These are phyloP conservation scores for Calocera cornea DNA, from an alignment of 768 basidiomycete genomes.

Conservation along the genomic window DNA sequence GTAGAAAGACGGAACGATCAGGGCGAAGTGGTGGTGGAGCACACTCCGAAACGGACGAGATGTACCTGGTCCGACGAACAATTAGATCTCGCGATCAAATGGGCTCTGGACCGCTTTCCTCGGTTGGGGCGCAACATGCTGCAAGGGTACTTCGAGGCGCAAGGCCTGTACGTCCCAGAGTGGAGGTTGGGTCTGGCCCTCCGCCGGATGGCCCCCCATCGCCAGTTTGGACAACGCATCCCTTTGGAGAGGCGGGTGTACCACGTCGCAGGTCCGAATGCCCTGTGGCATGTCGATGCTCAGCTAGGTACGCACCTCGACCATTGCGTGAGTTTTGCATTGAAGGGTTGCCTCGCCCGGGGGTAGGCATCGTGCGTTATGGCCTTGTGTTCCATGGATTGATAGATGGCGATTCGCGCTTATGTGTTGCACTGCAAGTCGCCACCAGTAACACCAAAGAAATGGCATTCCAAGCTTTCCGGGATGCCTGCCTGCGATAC, in stretches of 20 bases:
- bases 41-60: background rate
- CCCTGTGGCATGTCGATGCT: background rate
- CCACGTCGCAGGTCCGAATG: background rate
- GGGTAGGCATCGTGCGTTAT: no score
- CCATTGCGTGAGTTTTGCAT: background rate
- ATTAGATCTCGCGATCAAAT: background rate
- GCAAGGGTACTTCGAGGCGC: background rate
- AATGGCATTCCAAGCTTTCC: conserved; percentile 20
- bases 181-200: background rate
- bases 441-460: conserved; percentile 15
- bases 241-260: background rate
- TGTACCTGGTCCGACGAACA: background rate
- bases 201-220: background rate
- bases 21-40: background rate
- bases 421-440: background rate
- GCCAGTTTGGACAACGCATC: background rate
- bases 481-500: conserved; percentile 3
- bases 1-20: no score
- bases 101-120: background rate
- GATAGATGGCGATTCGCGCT: background rate
- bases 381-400: background rate
- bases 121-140: background rate
- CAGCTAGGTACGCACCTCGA: background rate
- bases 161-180: background rate
- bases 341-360: no score